These are phyloP conservation scores for Cyberlindnera xylosilytica DNA, from an alignment of 805 yeast species.

Conservation along the genomic window DNA sequence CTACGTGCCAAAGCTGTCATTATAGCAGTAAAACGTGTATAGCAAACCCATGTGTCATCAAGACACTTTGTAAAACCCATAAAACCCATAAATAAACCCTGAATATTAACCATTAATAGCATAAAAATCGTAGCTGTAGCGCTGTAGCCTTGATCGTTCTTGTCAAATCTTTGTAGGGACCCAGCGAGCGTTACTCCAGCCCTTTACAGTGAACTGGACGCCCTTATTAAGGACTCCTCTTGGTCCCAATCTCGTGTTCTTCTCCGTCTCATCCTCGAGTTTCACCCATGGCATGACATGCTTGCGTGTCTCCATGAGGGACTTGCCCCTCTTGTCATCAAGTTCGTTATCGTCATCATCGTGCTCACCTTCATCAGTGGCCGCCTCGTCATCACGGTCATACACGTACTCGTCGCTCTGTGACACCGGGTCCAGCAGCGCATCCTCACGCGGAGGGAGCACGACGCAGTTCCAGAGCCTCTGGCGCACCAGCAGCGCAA, in stretches of 20 bases:
- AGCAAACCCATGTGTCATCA: no score
- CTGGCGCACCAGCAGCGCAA: conserved; percentile 44
- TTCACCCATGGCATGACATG: conserved; percentile 29
- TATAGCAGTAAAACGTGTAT: no score
- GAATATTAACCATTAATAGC: no score
- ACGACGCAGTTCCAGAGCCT: conserved; percentile 53
- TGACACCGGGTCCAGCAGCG: conserved; percentile 22
- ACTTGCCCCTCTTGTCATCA: conserved; percentile 1
- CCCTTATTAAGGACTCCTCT: conserved; percentile 21
- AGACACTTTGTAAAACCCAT: no score
- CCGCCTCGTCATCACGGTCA: neutral
- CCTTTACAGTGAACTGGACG: conserved; percentile 28
- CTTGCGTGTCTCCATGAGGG: conserved; percentile 24
- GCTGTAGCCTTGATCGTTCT: no score
- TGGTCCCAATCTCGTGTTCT: conserved; percentile 15
- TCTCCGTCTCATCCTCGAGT: conserved; percentile 21
- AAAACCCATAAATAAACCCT: no score
- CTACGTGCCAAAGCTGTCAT: no score
- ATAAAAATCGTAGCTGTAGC: no score
- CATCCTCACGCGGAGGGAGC: conserved; percentile 48
- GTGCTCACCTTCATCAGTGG: neutral
- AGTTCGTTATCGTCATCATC: conserved; percentile 3
- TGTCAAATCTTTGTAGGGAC: conserved; percentile 5
- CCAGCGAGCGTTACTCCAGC: conserved; percentile 29
- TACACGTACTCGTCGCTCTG: conserved; percentile 25